Evolutionary conservation across 768 basidiomycete genomes (phyloP), one percentile per base, ranked within the genome.

Genomic region (Mycena epipterygia): DNA sequence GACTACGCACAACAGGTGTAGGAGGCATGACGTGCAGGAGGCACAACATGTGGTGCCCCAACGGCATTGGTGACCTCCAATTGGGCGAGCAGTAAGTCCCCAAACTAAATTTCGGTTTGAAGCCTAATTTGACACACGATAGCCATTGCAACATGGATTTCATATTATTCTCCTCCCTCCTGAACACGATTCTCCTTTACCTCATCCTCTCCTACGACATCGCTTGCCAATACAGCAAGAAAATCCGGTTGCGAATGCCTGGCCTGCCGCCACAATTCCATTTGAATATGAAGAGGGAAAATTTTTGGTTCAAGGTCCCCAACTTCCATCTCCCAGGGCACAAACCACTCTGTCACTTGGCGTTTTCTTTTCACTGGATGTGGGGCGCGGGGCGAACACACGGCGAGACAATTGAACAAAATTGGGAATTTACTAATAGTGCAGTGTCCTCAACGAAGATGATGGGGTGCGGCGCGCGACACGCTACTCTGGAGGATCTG

Each of bases 321-420:
- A 77, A 77, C 27, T 75, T 77, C 49, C 76, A 77, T 48, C 52
- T 74, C 4, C 51, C 44, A 12, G 64, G 56, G 13, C 76, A 77
- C 56, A 57, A 61, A 23, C 27, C 32, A 11, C 55, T 63, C 7
- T 77, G 77, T 52, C 64, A 71, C 32, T 48, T 42, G 21, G 19
- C 42, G 2, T 75, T 27, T 13, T 46, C 44, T n/a, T 46, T 46
- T 12, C 44, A 46, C 12, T 46, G 21, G n/a, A 46, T 46, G 44
- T 46, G 44, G 44, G 44, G 44, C 23, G 44, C 44, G n/a, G 44
- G 44, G 11, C 44, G 44, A 7, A 46, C 44, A 13, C 44, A 46
- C 14, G 44, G 44, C 5, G 44, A 46, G 13, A 46, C 44, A 7
- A n/a, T 46, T 2, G 44, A 46, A 23, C 44, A 46, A 12, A 46